Evolutionary conservation across 495 filamentous ascomycete species (phyloP).

Genomic region (Xanthoparmelia taractica): DNA sequence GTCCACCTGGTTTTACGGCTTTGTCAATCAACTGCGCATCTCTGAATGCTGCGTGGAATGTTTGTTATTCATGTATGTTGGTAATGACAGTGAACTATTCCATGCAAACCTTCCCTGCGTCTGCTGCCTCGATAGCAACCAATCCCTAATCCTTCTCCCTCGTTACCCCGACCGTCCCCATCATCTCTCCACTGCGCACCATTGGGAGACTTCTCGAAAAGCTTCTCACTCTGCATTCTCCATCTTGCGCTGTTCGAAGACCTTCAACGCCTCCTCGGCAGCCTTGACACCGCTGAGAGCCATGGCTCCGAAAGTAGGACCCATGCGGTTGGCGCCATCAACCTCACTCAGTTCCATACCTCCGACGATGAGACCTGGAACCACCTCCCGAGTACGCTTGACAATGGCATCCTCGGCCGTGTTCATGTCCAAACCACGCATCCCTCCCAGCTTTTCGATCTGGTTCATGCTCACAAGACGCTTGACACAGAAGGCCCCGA

Average conservation of each 20-base stretch:
- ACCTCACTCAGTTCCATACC: conserved; percentile 91
- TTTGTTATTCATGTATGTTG: background rate
- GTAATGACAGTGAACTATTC: background rate
- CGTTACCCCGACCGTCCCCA: background rate
- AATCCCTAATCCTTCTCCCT: background rate
- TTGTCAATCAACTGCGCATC: background rate
- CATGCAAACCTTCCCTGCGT: background rate
- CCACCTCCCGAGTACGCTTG: conserved; percentile 77
- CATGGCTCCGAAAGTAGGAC: conserved; percentile 75
- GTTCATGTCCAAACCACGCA: conserved; percentile 89
- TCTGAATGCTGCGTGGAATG: background rate
- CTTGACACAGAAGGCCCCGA: conserved; percentile 84
- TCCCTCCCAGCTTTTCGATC: conserved; percentile 75
- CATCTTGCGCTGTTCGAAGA: conserved; percentile 67
- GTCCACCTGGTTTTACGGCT: background rate
- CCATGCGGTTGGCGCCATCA: conserved; percentile 84
- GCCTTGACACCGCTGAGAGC: conserved; percentile 77
- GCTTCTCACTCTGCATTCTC: conserved; percentile 32
- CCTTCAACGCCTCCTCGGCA: conserved; percentile 70
- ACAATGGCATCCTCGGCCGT: conserved; percentile 84
- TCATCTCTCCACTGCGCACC: background rate
- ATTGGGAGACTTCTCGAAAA: background rate
- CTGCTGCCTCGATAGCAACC: background rate
- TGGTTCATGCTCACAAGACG: conserved; percentile 73
- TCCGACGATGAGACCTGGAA: conserved; percentile 80